A percentile compares a stretch with the other conserved stretches of the same genome.
These are phyloP conservation scores for Sindora glabra DNA, from an alignment of 306 rosid genomes.

Conservation along the genomic window DNA sequence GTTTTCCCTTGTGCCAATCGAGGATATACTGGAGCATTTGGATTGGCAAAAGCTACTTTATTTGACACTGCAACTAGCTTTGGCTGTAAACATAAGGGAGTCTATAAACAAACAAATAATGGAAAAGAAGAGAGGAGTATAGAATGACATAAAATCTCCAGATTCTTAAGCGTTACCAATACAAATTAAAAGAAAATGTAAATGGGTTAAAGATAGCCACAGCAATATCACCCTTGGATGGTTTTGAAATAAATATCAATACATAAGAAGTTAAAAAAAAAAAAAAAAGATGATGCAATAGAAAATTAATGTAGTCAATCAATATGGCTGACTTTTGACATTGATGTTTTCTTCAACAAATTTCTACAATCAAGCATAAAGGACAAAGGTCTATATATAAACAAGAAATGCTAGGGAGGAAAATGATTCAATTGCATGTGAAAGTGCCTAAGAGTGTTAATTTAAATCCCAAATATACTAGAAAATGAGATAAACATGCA, in stretches of 20 bases:
- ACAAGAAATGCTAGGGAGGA: too few relatives aligned
- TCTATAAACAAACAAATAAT: neutral
- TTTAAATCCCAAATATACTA: neutral
- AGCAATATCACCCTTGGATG: too few relatives aligned
- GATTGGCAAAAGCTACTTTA: constrained; percentile 57
- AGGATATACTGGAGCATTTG: constrained; percentile 87
- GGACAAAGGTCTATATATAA: too few relatives aligned
- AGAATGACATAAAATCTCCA: neutral
- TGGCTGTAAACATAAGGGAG: constrained; percentile 47
- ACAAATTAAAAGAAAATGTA: neutral
- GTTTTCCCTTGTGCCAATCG: constrained; percentile 86
- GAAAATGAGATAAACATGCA: neutral
- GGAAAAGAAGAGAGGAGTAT: neutral
- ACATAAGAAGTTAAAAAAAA: too few relatives aligned
- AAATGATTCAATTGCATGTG: too few relatives aligned
- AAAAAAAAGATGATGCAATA: too few relatives aligned
- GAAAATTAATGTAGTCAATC: too few relatives aligned
- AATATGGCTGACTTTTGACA: too few relatives aligned
- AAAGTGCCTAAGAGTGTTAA: neutral
- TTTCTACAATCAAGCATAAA: too few relatives aligned
- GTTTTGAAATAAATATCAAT: too few relatives aligned
- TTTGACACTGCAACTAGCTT: constrained; percentile 66
- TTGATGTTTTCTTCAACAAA: too few relatives aligned
- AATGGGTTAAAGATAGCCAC: too few relatives aligned
- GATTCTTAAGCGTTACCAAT: neutral